phyloP scores from a whole-genome alignment of 202 grass and related monocot genomes.

The Eragrostis tef region DNA sequence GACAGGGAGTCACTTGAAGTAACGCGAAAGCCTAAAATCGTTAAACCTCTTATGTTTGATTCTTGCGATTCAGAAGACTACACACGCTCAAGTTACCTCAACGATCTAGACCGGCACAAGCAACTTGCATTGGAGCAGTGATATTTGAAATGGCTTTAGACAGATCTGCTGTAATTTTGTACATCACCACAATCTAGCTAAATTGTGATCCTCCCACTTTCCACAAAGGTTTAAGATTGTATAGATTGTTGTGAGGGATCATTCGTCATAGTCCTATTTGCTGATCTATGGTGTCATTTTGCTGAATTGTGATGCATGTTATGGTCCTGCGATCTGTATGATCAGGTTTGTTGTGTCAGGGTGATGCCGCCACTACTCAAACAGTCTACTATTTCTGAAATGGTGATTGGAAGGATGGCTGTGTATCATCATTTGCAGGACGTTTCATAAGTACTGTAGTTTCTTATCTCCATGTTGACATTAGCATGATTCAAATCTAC shows the following conservation, averaged over 20 bases:
- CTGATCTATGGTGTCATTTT: constrained; percentile 50
- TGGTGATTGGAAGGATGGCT: constrained; percentile 1
- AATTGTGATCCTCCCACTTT: constrained; percentile 49
- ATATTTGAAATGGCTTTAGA: constrained; percentile 18
- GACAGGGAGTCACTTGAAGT: constrained; percentile 64
- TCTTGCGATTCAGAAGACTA: constrained; percentile 87
- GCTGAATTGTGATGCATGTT: neutral
- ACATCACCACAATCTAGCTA: constrained; percentile 44
- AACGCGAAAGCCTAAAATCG: constrained; percentile 53
- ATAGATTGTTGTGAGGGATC: constrained; percentile 57
- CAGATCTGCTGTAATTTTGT: constrained; percentile 56
- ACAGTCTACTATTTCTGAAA: constrained; percentile 20
- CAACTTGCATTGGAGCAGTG: constrained; percentile 93
- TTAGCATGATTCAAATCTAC: no score
- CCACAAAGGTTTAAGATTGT: constrained; percentile 47
- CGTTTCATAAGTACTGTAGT: neutral
- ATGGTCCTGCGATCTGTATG: constrained; percentile 17
- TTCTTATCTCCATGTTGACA: no score
- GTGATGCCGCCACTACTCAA: neutral
- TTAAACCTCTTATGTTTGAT: constrained; percentile 68
- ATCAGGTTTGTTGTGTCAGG: constrained; percentile 15
- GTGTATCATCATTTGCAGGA: constrained; percentile 18
- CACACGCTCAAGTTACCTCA: constrained; percentile 81
- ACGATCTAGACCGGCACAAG: constrained; percentile 91
- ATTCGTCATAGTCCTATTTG: constrained; percentile 34